Conservation (phyloP, 2,329 filamentous ascomycete species). For the Cryphonectria naterciae region DNA sequence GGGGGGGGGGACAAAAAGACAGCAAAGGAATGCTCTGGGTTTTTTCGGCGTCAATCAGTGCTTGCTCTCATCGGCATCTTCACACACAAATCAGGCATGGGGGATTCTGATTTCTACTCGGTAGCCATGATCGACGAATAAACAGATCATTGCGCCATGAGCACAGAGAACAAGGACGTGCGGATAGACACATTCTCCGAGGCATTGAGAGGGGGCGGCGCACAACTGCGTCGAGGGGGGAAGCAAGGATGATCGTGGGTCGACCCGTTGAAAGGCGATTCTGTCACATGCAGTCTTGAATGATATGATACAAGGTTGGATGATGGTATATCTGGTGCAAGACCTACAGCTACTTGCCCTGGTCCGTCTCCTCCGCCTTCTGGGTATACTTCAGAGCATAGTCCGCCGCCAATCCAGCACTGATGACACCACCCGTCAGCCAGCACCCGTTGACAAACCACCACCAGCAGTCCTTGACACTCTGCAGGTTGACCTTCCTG, state of each 20-base stretch:
- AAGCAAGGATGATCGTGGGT: neutral
- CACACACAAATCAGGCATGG: slow-evolving; percentile 40
- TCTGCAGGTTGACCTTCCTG: slow-evolving; percentile 66
- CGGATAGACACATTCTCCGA: neutral
- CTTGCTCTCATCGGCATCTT: slow-evolving; percentile 51
- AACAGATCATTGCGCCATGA: slow-evolving; percentile 40
- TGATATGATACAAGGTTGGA: slow-evolving; percentile 3
- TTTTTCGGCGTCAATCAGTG: slow-evolving; percentile 50
- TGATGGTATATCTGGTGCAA: slow-evolving; percentile 6
- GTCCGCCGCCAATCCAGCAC: slow-evolving; percentile 61
- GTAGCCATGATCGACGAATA: slow-evolving; percentile 47
- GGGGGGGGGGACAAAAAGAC: slow-evolving; percentile 38
- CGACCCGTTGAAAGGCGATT: neutral
- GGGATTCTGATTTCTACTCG: slow-evolving; percentile 45
- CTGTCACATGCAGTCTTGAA: slow-evolving; percentile 1
- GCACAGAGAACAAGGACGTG: slow-evolving; percentile 32
- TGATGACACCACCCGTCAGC: slow-evolving; percentile 68
- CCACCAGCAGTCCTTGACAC: slow-evolving; percentile 73
- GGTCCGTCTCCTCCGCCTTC: slow-evolving; percentile 29
- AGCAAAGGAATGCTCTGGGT: slow-evolving; percentile 32
- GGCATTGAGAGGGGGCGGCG: neutral
- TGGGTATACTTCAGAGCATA: slow-evolving; percentile 58
- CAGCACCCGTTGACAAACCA: slow-evolving; percentile 75
- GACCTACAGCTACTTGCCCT: neutral
- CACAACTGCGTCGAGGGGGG: slow-evolving; percentile 7